These are phyloP conservation scores for Colletotrichum horii DNA, from an alignment of 2,329 filamentous ascomycete genomes.

Conservation along the genomic window DNA sequence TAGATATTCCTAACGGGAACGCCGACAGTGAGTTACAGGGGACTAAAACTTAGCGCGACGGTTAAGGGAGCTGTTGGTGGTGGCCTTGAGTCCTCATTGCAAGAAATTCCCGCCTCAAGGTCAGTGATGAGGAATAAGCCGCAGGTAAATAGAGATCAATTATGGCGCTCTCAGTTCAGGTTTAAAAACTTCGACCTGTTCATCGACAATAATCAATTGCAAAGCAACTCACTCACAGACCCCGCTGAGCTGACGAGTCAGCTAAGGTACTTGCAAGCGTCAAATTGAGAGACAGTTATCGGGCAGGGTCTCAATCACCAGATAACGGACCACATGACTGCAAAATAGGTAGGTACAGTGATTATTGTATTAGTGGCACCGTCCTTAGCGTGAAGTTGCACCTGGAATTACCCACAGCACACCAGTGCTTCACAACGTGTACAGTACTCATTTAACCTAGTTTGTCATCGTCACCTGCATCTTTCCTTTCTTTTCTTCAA, in stretches of 20 bases:
- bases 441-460: neutral
- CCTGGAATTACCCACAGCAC: neutral
- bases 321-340: neutral
- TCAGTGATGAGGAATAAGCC: neutral
- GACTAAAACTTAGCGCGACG: neutral
- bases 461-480: neutral
- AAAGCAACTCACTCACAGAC: neutral
- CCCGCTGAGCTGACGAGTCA: neutral
- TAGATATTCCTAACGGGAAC: too few relatives aligned
- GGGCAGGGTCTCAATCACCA: neutral
- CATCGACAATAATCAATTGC: neutral
- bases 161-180: neutral
- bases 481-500: neutral
- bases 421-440: neutral
- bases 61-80: neutral
- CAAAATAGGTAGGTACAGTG: neutral
- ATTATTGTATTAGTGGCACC: neutral
- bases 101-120: neutral
- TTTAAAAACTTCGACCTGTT: neutral
- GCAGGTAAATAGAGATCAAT: neutral
- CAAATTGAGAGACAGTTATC: neutral
- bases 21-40: neutral
- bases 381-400: neutral
- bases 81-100: neutral
- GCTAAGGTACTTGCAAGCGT: neutral